Base-by-base conservation (phyloP, 257 asterid genomes). In the Phtheirospermum japonicum region DNA sequence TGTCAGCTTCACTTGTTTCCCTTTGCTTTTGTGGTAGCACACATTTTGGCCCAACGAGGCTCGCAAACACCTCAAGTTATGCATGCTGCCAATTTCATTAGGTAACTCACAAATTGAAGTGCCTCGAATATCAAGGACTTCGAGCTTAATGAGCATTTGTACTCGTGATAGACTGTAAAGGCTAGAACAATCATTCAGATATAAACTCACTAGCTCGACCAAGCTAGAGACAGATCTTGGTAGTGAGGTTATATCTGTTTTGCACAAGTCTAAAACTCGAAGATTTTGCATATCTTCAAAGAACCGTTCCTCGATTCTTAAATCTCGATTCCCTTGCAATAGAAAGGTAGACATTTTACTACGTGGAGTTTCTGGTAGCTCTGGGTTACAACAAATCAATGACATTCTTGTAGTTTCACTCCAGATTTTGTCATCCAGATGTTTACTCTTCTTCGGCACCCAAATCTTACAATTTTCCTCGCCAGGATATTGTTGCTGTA, bases 81-180 rank as follows among this genome's bases (percentile, higher is more conserved):
- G 0, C 65, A 70, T 62, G 6, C n/a, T 30, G 20, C 63, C 26
- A 2, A 65, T 52, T 64, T 37, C 63, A 5, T 19, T 2, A 0
- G 71, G 67, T 7, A 71, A 59, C 2, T 5, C 0, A 5, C 9
- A 28, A 18, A 71, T 58, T 6, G 63, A 58, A 30, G 71, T 71
- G 12, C 76, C 58, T 1, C 76, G 59, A 51, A 65, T 65, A 51
- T 71, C 71, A 42, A 71, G 63, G 5, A 71, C 33, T 42, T 71
- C 64, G 19, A 71, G 63, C 58, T 64, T 57, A 46, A 26, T 2
- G 0, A 69, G 58, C 39, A 1, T 1, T 30, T 32, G 42, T 9
- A 69, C n/a, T 30, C 13, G 6, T 31, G 73, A 68, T 43, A 69
- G 49, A 17, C 18, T 31, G 19, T 4, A 31, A 26, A 69, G 68